A percentile compares a stretch with the other conserved stretches of the same genome.
phyloP scores from a whole-genome alignment of 352 stramenopile genomes.

The Phytopythium cucurbitacearum region DNA sequence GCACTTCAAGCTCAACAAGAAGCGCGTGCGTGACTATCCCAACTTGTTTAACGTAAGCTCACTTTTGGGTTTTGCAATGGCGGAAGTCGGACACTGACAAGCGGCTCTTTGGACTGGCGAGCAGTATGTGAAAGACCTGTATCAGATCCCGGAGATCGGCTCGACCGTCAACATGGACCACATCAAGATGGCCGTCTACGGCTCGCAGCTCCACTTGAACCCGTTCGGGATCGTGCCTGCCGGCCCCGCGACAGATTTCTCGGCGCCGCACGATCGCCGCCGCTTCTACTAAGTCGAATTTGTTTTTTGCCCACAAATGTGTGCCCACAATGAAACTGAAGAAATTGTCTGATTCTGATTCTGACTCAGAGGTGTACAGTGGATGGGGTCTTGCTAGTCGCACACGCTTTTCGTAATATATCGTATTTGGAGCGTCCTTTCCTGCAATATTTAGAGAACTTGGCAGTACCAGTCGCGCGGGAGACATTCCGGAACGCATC shows the following conservation, averaged over 20 bases:
- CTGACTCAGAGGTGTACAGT: no score
- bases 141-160: slow-evolving; percentile 61
- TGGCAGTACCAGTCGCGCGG: no score
- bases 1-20: slow-evolving; percentile 31
- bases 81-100: background rate
- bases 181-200: slow-evolving; percentile 88
- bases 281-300: slow-evolving; percentile 1
- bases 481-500: no score
- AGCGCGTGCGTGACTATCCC: slow-evolving; percentile 29
- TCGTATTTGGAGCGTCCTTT: no score
- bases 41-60: slow-evolving; percentile 22
- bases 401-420: no score
- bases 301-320: no score
- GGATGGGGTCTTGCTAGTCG: no score
- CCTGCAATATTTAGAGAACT: no score
- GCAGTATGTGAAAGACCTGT: slow-evolving; percentile 35
- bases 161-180: slow-evolving; percentile 78
- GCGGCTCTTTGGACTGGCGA: background rate
- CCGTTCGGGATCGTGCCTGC: slow-evolving; percentile 69
- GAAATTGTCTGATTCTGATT: no score
- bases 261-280: slow-evolving; percentile 16
- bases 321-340: no score
- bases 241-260: slow-evolving; percentile 19
- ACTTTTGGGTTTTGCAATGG: background rate
- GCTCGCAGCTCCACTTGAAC: slow-evolving; percentile 71